A percentile compares a stretch with the other conserved stretches of the same genome.
Evolutionary conservation across 768 basidiomycete species (phyloP).

Genomic region (Nidularia pulvinata): DNA sequence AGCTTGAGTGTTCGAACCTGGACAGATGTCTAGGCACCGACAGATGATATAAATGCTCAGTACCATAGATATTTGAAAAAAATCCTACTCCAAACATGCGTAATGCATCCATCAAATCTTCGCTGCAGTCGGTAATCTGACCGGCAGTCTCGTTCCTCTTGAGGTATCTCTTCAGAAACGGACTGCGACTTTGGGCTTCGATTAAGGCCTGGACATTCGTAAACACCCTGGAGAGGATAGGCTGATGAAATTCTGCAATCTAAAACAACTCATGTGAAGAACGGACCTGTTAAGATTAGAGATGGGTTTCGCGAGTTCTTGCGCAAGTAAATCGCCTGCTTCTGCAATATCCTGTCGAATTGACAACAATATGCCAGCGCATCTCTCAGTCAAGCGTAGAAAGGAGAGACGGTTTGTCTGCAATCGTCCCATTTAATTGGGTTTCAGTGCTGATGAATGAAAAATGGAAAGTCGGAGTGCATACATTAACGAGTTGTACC

Average conservation of each 20-base stretch:
- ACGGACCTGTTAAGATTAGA: slow-evolving; percentile 39
- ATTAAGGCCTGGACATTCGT: slow-evolving; percentile 4
- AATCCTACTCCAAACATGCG: slow-evolving; percentile 44
- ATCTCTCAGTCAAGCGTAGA: slow-evolving; percentile 61
- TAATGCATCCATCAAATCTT: slow-evolving; percentile 52
- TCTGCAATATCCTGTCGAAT: slow-evolving; percentile 52
- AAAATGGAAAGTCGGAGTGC: slow-evolving; percentile 13
- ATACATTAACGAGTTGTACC: slow-evolving; percentile 54
- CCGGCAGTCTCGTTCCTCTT: slow-evolving; percentile 57
- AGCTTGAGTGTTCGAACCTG: slow-evolving; percentile 22
- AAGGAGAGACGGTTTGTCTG: slow-evolving; percentile 64
- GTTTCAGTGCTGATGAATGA: background rate
- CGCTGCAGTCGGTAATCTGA: slow-evolving; percentile 46
- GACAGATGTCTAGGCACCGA: slow-evolving; percentile 9
- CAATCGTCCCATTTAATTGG: background rate
- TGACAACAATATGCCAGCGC: slow-evolving; percentile 55
- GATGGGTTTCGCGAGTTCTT: slow-evolving; percentile 47
- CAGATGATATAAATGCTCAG: background rate
- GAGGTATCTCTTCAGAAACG: slow-evolving; percentile 71
- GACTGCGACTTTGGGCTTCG: slow-evolving; percentile 47
- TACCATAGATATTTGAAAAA: slow-evolving; percentile 8
- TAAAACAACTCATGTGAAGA: slow-evolving; percentile 14
- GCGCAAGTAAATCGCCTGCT: slow-evolving; percentile 37
- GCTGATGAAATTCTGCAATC: background rate
- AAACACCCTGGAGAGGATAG: background rate